Percentiles rank a stretch among this genome's conserved stretches.
Evolutionary conservation across 2,329 filamentous ascomycete species (phyloP).

Genomic region (Cryphonectria nitschkei): DNA sequence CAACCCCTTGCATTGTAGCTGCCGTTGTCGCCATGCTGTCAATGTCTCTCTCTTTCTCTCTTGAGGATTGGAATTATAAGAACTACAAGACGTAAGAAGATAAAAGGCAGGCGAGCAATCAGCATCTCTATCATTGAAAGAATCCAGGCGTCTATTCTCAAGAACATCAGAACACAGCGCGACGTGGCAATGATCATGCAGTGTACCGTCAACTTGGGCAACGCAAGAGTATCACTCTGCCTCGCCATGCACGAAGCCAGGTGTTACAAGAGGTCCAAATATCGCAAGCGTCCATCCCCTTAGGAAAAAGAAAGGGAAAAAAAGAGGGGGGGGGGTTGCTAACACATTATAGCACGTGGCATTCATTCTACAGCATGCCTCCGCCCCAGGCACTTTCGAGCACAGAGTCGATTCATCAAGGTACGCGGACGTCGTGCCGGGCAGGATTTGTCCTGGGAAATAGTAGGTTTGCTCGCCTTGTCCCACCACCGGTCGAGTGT

Average conservation of each 20-base stretch:
- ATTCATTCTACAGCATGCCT: not conserved
- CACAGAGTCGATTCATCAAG: not conserved
- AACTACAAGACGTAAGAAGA: not conserved
- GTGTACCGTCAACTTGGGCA: not conserved
- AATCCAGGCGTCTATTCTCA: not conserved
- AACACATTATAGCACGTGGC: not conserved
- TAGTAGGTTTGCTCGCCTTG: constrained; percentile 16
- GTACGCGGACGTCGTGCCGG: not conserved
- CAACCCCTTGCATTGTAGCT: not conserved
- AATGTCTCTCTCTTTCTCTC: too few relatives aligned
- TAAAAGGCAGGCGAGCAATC: not conserved
- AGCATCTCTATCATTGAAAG: not conserved
- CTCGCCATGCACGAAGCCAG: not conserved
- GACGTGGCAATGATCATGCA: not conserved
- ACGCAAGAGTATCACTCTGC: not conserved
- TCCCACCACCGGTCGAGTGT: constrained; percentile 7
- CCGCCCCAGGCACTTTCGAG: not conserved
- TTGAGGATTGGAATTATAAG: not conserved
- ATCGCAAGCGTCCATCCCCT: too few relatives aligned
- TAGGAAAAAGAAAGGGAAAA: not conserved
- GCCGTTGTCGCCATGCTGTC: not conserved
- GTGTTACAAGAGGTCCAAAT: not conserved
- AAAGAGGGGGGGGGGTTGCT: too few relatives aligned
- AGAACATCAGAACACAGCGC: not conserved
- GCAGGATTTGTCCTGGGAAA: not conserved